These are phyloP conservation scores for Tricholoma matsutake DNA, from an alignment of 768 basidiomycete species.

Conservation along the genomic window DNA sequence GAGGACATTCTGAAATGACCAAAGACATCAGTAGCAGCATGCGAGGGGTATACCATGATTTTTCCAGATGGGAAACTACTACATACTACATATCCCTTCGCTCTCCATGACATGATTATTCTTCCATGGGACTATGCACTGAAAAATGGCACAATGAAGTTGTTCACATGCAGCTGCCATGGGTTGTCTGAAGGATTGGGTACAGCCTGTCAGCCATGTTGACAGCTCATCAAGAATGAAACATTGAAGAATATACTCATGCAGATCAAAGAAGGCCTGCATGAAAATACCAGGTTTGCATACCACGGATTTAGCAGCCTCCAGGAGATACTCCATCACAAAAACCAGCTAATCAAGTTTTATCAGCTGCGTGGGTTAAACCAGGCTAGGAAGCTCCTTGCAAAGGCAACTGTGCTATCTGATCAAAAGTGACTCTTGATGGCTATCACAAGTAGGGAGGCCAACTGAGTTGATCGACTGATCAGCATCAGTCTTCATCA, in stretches of 20 bases:
- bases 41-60: slow-evolving; percentile 15
- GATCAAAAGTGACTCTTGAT: too few relatives aligned
- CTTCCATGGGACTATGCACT: slow-evolving; percentile 22
- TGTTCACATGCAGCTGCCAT: background rate
- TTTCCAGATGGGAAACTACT: slow-evolving; percentile 20
- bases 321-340: too few relatives aligned
- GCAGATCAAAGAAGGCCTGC: slow-evolving; percentile 2
- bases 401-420: too few relatives aligned
- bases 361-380: too few relatives aligned
- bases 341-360: too few relatives aligned
- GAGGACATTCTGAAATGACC: background rate
- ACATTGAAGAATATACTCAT: background rate
- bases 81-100: slow-evolving; percentile 23
- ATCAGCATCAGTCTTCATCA: too few relatives aligned
- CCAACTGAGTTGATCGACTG: too few relatives aligned
- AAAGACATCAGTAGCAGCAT: background rate
- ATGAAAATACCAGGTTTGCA: slow-evolving; percentile 10
- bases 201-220: background rate
- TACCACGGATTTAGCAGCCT: too few relatives aligned
- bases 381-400: too few relatives aligned
- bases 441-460: too few relatives aligned
- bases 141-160: background rate
- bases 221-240: background rate
- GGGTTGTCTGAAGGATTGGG: background rate
- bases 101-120: slow-evolving; percentile 16